Evolutionary conservation across 805 yeast species (phyloP).

Genomic region (Lipomyces yamadae): DNA sequence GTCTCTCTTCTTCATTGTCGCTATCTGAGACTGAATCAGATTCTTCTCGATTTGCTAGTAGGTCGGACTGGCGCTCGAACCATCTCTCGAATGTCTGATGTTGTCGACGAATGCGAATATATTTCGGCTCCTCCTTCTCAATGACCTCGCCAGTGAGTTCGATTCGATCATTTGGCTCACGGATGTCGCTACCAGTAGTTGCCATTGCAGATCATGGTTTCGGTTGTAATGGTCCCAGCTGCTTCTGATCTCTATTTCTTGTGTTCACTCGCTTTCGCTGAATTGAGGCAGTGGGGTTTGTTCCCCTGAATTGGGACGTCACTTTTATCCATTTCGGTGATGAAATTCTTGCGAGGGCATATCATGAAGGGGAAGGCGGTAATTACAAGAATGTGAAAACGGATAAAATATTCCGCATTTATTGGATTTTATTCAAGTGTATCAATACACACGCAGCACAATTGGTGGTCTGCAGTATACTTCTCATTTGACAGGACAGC

Average conservation of each 20-base stretch:
- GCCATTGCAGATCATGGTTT: not conserved
- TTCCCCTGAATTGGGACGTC: not conserved
- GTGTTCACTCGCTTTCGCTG: not conserved
- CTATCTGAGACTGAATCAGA: not conserved
- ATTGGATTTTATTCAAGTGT: no score
- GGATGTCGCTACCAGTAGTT: not conserved
- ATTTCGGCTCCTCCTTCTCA: conserved; percentile 4
- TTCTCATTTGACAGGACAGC: no score
- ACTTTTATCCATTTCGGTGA: no score
- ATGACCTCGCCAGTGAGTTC: not conserved
- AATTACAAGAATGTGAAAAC: no score
- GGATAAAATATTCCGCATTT: no score
- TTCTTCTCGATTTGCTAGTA: conserved; percentile 6
- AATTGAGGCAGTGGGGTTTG: no score
- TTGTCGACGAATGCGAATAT: not conserved
- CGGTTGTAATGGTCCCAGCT: not conserved
- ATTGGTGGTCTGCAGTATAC: no score
- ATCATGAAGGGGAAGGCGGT: no score
- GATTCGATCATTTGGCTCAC: not conserved
- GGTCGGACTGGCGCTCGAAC: conserved; percentile 5
- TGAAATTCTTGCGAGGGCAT: no score
- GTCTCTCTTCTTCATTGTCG: not conserved
- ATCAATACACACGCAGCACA: no score
- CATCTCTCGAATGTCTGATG: conserved; percentile 3
- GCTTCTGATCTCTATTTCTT: not conserved